A percentile compares a stretch with the other conserved stretches of the same genome.
Conservation (phyloP, 306 rosid species). For the Ziziphus jujuba region DNA sequence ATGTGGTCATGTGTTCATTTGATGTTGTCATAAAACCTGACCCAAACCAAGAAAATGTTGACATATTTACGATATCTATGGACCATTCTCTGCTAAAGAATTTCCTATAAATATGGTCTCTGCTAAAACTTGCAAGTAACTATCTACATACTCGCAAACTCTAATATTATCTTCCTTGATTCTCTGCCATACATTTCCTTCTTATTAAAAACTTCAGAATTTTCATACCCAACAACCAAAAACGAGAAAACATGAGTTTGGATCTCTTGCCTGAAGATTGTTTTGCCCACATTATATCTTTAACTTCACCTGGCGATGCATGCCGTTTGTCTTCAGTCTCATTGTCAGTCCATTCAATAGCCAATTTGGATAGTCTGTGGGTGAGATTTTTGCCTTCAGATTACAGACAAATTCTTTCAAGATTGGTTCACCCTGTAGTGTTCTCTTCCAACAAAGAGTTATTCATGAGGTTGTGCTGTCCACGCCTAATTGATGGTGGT, state of each 20-base stretch:
- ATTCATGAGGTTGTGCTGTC: slow-evolving; percentile 44
- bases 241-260: slow-evolving; percentile 17
- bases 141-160: no score
- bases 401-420: slow-evolving; percentile 35
- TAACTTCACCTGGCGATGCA: slow-evolving; percentile 51
- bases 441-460: slow-evolving; percentile 46
- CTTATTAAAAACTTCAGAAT: no score
- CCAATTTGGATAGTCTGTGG: slow-evolving; percentile 52
- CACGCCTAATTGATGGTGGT: slow-evolving; percentile 52
- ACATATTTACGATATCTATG: slow-evolving; percentile 39
- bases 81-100: background rate
- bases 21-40: slow-evolving; percentile 42
- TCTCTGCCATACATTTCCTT: no score
- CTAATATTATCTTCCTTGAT: no score
- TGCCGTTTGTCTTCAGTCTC: slow-evolving; percentile 38
- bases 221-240: no score
- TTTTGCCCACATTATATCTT: slow-evolving; percentile 44
- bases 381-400: slow-evolving; percentile 46
- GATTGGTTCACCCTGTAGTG: slow-evolving; percentile 35
- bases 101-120: slow-evolving; percentile 15
- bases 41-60: slow-evolving; percentile 34
- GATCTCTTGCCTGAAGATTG: slow-evolving; percentile 58
- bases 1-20: slow-evolving; percentile 41
- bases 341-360: slow-evolving; percentile 22
- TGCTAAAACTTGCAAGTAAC: background rate